Evolutionary conservation across 495 filamentous ascomycete genomes (phyloP).

Genomic region (Penicillium taxi): DNA sequence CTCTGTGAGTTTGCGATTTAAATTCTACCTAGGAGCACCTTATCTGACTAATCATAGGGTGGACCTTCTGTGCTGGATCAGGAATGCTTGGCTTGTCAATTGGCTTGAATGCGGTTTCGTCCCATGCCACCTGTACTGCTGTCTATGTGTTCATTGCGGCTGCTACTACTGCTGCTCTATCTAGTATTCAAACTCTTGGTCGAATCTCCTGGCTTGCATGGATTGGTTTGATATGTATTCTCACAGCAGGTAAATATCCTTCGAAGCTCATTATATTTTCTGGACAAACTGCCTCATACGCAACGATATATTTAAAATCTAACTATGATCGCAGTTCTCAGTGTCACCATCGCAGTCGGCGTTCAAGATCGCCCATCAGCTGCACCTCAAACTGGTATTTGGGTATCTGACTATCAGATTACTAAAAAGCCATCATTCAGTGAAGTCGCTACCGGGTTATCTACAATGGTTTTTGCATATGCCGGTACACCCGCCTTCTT

Average conservation of each 20-base stretch:
- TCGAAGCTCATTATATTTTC: too few species aligned
- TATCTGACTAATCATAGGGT: constrained; percentile 48
- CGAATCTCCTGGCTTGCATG: constrained; percentile 34
- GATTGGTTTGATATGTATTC: constrained; percentile 29
- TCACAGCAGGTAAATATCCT: constrained; percentile 31
- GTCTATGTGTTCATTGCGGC: constrained; percentile 32
- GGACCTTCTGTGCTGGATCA: constrained; percentile 34
- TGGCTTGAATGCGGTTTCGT: constrained; percentile 56
- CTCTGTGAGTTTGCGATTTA: constrained; percentile 22
- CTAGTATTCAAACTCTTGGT: constrained; percentile 33
- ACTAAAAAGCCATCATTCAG: constrained; percentile 21
- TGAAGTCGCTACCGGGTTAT: constrained; percentile 49
- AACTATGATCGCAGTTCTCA: constrained; percentile 43
- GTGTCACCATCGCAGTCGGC: constrained; percentile 63
- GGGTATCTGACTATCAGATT: constrained; percentile 28
- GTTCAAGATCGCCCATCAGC: constrained; percentile 38
- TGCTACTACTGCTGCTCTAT: constrained; percentile 23
- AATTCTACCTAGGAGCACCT: neutral
- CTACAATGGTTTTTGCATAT: constrained; percentile 64
- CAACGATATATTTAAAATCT: neutral
- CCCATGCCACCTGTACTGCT: constrained; percentile 56
- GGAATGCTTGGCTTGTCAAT: constrained; percentile 63
- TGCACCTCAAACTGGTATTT: constrained; percentile 25
- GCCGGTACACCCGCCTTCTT: constrained; percentile 59
- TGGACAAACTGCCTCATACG: too few species aligned